phyloP scores from a whole-genome alignment of 495 filamentous ascomycete species.

The Podospora conica region DNA sequence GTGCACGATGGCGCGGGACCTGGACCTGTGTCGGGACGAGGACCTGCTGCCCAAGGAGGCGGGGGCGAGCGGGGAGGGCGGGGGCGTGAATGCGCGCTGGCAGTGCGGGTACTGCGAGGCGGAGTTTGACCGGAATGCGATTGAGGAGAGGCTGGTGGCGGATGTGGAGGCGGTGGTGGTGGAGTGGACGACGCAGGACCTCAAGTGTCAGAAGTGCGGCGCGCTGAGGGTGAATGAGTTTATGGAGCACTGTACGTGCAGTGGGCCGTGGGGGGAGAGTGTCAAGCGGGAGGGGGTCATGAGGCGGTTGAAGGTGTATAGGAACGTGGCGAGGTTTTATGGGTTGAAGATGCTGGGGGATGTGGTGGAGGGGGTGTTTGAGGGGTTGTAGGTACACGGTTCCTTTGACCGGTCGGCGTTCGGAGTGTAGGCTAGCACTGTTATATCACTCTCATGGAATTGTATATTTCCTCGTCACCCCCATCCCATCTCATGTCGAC shows the following conservation, averaged over 20 bases:
- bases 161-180: conserved; percentile 67
- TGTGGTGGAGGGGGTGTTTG: conserved; percentile 59
- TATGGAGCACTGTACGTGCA: conserved; percentile 93
- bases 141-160: conserved; percentile 79
- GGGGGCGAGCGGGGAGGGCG: conserved; percentile 21
- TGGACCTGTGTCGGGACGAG: conserved; percentile 93
- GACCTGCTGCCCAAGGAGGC: conserved; percentile 54
- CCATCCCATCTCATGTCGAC: not conserved
- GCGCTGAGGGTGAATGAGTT: conserved; percentile 78
- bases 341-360: conserved; percentile 70
- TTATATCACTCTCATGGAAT: not conserved
- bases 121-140: conserved; percentile 64
- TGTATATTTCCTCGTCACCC: not conserved
- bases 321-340: conserved; percentile 70
- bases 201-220: conserved; percentile 70
- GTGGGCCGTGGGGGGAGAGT: conserved; percentile 71
- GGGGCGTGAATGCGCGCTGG: conserved; percentile 53
- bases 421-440: not conserved
- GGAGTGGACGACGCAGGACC: conserved; percentile 83
- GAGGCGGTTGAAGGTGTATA: conserved; percentile 59
- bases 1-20: conserved; percentile 80
- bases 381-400: conserved; percentile 23
- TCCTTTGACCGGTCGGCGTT: not conserved
- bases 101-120: conserved; percentile 69
- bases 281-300: conserved; percentile 63